phyloP scores from a whole-genome alignment of 371 early-diverging fungal genomes.

The Gilbertella persicaria region DNA sequence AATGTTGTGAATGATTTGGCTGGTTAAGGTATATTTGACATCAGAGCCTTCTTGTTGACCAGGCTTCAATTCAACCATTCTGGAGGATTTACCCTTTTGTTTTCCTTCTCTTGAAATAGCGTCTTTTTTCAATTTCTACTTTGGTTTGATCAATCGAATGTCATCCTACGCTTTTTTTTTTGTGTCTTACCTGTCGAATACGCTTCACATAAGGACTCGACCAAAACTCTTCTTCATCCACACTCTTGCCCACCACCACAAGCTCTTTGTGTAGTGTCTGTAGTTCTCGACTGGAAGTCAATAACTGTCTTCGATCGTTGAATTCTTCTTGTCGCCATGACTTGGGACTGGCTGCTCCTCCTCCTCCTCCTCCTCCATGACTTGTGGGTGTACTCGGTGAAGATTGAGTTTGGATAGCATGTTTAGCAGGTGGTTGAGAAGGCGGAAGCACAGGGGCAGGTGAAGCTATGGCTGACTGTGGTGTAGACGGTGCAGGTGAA shows the following conservation, averaged over 20 bases:
- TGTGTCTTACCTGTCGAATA: constrained; percentile 35
- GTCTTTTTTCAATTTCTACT: constrained; percentile 73
- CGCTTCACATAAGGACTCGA: constrained; percentile 68
- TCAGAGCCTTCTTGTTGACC: constrained; percentile 79
- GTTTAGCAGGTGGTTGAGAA: constrained; percentile 1
- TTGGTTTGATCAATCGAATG: too few species aligned
- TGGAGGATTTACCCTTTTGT: constrained; percentile 84
- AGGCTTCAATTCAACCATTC: constrained; percentile 79
- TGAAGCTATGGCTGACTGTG: background rate
- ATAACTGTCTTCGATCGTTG: constrained; percentile 59
- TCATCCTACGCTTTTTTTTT: background rate
- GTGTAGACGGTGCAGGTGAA: constrained; percentile 22
- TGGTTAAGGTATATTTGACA: constrained; percentile 85
- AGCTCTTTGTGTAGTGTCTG: constrained; percentile 77
- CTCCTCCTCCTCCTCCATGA: too few species aligned
- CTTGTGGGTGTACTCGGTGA: background rate
- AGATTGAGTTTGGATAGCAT: constrained; percentile 2
- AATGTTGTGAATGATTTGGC: constrained; percentile 86
- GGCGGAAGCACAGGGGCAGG: constrained; percentile 17
- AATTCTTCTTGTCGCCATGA: constrained; percentile 55
- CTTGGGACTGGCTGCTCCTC: constrained; percentile 24
- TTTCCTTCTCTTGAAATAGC: constrained; percentile 69
- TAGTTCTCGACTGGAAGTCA: constrained; percentile 71
- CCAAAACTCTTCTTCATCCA: constrained; percentile 94
- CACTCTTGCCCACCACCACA: constrained; percentile 68